Conservation (phyloP, 2,329 filamentous ascomycete species). For the Colletotrichum sp. region DNA sequence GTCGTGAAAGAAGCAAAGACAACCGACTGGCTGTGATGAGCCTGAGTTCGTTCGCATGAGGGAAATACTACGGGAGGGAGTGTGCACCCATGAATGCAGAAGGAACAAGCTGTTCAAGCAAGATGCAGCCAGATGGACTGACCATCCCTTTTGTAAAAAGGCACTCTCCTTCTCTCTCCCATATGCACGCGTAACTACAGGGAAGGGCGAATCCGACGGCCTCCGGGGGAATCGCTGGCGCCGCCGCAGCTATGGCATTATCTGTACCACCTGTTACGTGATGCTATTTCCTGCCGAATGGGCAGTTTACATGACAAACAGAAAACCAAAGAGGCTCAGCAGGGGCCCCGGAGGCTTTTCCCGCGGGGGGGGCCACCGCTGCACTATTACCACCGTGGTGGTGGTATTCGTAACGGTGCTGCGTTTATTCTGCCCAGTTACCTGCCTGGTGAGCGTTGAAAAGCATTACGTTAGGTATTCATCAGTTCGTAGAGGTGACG, state of each 20-base stretch:
- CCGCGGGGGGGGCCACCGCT: background rate
- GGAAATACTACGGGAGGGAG: background rate
- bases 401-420: background rate
- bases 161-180: background rate
- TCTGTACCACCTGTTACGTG: constrained; percentile 14
- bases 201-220: background rate
- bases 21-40: background rate
- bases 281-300: constrained; percentile 16
- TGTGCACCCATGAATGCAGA: background rate
- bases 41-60: background rate
- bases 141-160: background rate
- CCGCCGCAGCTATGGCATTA: constrained; percentile 12
- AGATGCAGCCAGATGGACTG: background rate
- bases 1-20: background rate
- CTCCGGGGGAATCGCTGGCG: background rate
- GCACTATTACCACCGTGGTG: background rate
- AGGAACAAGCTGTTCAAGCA: background rate
- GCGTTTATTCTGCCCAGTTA: background rate
- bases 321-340: constrained; percentile 10
- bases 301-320: constrained; percentile 22
- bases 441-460: background rate
- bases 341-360: background rate
- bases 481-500: background rate
- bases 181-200: background rate
- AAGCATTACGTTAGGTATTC: background rate